Evolutionary conservation across 805 yeast species (phyloP), one percentile per base, ranked within the genome.

Genomic region (Sugiyamaella floridensis): DNA sequence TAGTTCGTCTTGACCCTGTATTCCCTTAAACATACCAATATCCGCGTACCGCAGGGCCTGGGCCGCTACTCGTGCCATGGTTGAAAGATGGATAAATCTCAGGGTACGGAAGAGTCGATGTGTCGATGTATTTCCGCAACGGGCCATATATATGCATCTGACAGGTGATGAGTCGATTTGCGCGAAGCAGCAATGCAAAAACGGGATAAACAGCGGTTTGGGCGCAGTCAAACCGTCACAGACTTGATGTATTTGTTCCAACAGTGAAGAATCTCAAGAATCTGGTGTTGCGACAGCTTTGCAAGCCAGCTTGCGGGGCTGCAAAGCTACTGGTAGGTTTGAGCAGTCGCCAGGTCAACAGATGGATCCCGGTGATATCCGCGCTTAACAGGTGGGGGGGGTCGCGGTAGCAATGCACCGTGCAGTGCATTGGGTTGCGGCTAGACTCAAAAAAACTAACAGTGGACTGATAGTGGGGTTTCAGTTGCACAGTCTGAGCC

Each of bases 1-100:
- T 82, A 55, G 40, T 22, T 12, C n/a, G 7, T 8, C 4, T 14
- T 64, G 67, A 44, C 34, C 3, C 5, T 16, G 15, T 19, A 10
- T 53, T 64, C 69, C 40, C 16, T 18, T 2, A 40, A 14, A 29
- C 46, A 19, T 49, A 51, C 57, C 57, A 10, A 58, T 58, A 40
- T 54, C 61, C 26, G 51, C 53, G 44, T 19, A 44, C 47, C 47
- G 47, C n/a, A 19, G 47, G 14, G 47, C 47, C 47, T 16, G 20
- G 14, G 40, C 47, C 34, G 18, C 37, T 32, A 14, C 37, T 32
- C 37, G 37, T 14, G 37, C 12, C 37, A 32, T 32, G n/a, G n/a
- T 32, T 32, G 37, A 11, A 32, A 4, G 37, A 32, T 10, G 37
- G n/a, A 32, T 32, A 10, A 3, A 32, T 32, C n/a, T 14, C 9